Base-by-base conservation (phyloP, 345 rosid genomes). In the Firmiana major region DNA sequence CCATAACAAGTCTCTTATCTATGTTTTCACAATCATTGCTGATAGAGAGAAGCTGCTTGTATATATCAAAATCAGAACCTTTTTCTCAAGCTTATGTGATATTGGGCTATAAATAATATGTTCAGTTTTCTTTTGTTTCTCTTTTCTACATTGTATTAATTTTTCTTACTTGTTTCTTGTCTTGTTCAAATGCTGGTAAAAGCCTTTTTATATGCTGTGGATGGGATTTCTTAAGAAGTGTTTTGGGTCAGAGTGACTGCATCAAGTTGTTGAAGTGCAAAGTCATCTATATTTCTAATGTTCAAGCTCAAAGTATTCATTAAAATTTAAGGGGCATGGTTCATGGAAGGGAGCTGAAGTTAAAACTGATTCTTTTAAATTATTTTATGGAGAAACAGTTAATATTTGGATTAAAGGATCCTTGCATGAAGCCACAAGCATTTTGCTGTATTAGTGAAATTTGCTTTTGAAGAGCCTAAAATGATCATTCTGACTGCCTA, bases 231-330 rank as follows among this genome's bases (percentile, higher is more conserved):
- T 78, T 79, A 83, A 86, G 91, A 78, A 86, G 76, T 79, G 58
- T 78, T 64, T 85, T 74, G 85, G 87, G 81, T 84, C 86, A 83
- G 85, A 71, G 78, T 87, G 85, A 81, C 80, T 80, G 79, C 84
- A 76, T 84, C 81, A 65, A 81, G 86, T 89, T 83, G 89, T 79
- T 87, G 85, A 85, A 88, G 83, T 69, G 79, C 81, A 75, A 80
- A 24, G 73, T 76, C 81, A 77, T 79, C 75, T 79, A 43, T 53
- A 49, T 79, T 81, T 74, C 74, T 81, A 59, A 67, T 78, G 72
- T 85, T 73, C 80, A 74, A 58, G 88, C 59, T 57, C 28, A 77
- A 34, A 66, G 78, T 31, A 3, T 57, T 79, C 46, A 57, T 40
- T 67, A 75, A 78, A 73, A 22, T 22, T 21, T 63, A 78, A 58